Base-by-base conservation (phyloP, 345 rosid species). In the Melastoma malabathricum region DNA sequence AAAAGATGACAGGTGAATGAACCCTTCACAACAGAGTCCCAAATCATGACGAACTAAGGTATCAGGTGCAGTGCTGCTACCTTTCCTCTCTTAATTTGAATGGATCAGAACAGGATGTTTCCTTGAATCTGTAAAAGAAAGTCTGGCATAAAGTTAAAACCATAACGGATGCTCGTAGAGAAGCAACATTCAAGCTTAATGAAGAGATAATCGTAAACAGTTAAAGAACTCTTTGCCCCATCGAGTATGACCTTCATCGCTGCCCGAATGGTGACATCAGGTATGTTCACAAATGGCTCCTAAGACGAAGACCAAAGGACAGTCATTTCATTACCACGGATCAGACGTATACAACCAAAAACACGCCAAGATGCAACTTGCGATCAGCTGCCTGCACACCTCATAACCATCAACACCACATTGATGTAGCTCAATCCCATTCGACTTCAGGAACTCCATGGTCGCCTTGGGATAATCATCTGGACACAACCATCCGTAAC, bases 61-160 rank as follows among this genome's bases (percentile, higher is more conserved):
- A 8, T 12, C 10, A 7, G 12, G 41, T 9, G 41, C 12, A 34
- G 41, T 34, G 12, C 47, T 71, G 12, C 41, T 34, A 86, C 96
- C 96, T 90, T 90, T 61, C 98, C 98, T 43, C 96, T 67, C 41
- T 90, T 90, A 59, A 94, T n/a, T n/a, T n/a, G n/a, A 90, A 51
- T 90, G 98, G 62, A 90, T 82, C 61, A 90, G 52, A 69, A 90
- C 65, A 2, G 98, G 98, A 64, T 82, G 98, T 59, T 86, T 90
- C 75, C 74, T 84, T 56, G 67, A 82, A 74, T 90, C 98, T 90
- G 66, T 62, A 65, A 29, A 23, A 48, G 15, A 9, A 34, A 12
- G 12, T 8, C 41, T 1, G 10, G 41, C 2, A 9, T 12, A 34
- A 34, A 34, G 12, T 34, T 34, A 6, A n/a, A 29, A 52, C 16